These are phyloP conservation scores for Babesia gibsoni DNA, from an alignment of 169 alveolate genomes.

Conservation along the genomic window DNA sequence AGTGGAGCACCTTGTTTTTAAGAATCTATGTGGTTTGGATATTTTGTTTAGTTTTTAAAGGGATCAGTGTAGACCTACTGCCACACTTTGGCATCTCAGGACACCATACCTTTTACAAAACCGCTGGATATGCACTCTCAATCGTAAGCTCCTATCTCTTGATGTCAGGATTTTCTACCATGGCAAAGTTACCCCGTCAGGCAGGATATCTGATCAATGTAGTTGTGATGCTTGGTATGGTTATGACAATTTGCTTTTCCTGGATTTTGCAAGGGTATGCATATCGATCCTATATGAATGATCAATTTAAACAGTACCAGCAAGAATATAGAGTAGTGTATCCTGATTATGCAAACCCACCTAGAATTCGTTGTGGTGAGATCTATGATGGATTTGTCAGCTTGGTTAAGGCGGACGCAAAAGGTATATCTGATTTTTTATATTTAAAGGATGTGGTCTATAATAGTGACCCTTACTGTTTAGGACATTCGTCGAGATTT, in stretches of 20 bases:
- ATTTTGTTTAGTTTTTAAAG: not conserved
- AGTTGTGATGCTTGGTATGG: constrained; percentile 15
- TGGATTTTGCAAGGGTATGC: constrained; percentile 56
- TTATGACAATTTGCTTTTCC: constrained; percentile 11
- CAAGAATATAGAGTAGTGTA: not conserved
- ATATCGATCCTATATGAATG: constrained; percentile 22
- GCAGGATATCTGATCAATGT: constrained; percentile 6
- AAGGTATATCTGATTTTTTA: not conserved
- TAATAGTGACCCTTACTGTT: not conserved
- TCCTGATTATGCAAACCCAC: not conserved
- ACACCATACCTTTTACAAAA: not conserved
- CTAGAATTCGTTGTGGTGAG: not conserved
- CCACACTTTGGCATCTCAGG: not conserved
- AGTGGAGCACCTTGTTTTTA: not conserved
- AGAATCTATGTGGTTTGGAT: not conserved
- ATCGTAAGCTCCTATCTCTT: not conserved
- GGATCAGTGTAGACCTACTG: not conserved
- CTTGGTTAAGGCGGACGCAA: constrained; percentile 6
- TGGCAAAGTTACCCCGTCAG: not conserved
- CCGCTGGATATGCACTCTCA: not conserved
- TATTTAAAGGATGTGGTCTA: not conserved
- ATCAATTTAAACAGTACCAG: constrained; percentile 9
- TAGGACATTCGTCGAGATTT: not conserved
- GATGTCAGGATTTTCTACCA: not conserved
- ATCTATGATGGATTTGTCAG: constrained; percentile 5